Conservation (phyloP, 2,329 filamentous ascomycete species). For the Rutstroemia sp. region DNA sequence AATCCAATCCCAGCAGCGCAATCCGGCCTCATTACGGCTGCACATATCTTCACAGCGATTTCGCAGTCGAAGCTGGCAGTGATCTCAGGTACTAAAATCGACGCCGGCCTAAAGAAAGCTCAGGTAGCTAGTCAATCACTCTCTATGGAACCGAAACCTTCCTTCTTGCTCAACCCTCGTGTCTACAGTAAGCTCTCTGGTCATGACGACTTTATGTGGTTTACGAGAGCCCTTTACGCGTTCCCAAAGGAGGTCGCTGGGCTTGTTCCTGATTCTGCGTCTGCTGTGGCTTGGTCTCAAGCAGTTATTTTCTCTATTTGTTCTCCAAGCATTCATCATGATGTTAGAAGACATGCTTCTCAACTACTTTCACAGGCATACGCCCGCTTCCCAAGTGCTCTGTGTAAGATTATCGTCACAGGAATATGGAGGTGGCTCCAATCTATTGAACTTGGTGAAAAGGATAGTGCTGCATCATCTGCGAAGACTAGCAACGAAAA, state of each 20-base stretch:
- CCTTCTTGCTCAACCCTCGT: constrained; percentile 76
- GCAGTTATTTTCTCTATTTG: constrained; percentile 74
- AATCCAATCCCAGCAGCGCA: constrained; percentile 77
- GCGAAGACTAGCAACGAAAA: constrained; percentile 58
- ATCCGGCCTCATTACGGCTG: constrained; percentile 72
- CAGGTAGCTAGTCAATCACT: constrained; percentile 59
- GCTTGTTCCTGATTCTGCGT: constrained; percentile 40
- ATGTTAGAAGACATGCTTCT: constrained; percentile 56
- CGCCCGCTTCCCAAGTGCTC: constrained; percentile 44
- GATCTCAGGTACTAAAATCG: constrained; percentile 47
- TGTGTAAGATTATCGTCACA: constrained; percentile 57
- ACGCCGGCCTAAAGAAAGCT: constrained; percentile 52
- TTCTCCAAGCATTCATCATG: constrained; percentile 51
- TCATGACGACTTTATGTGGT: constrained; percentile 74
- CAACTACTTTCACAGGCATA: constrained; percentile 60
- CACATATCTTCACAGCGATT: constrained; percentile 66
- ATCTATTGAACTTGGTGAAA: constrained; percentile 61
- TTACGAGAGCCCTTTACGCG: constrained; percentile 60
- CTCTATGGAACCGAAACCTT: constrained; percentile 68
- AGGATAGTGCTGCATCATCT: constrained; percentile 63
- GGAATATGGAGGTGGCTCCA: constrained; percentile 78
- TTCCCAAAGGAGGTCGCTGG: constrained; percentile 44
- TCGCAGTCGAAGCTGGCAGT: constrained; percentile 45
- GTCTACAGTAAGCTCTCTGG: constrained; percentile 73
- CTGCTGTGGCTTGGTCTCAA: constrained; percentile 72